A percentile compares a stretch with the other conserved stretches of the same genome.
Conservation (phyloP, 345 rosid genomes). For the Syzygium jambos region DNA sequence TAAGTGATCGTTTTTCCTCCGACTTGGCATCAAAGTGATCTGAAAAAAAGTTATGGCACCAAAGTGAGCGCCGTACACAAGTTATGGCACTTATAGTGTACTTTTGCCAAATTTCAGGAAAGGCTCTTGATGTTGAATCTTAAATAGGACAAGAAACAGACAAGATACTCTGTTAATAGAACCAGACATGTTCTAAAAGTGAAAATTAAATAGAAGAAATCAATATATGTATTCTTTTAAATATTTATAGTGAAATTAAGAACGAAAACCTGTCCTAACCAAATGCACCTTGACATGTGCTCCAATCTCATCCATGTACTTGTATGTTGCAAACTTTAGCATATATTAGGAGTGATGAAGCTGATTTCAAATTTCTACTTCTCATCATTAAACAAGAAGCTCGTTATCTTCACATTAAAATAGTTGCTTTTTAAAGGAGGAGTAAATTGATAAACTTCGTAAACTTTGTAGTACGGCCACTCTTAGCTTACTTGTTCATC, state of each 20-base stretch:
- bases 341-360: not conserved
- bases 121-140: not conserved
- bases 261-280: not conserved
- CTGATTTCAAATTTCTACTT: not conserved
- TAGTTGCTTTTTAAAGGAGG: conserved; percentile 13
- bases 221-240: not conserved
- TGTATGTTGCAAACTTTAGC: not conserved
- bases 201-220: not conserved
- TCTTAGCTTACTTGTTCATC: too few relatives aligned
- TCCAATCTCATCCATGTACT: not conserved
- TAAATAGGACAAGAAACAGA: not conserved
- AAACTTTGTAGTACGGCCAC: too few relatives aligned
- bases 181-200: not conserved
- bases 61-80: too few relatives aligned
- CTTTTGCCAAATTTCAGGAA: not conserved
- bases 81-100: too few relatives aligned
- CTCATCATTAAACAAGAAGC: not conserved
- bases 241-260: not conserved
- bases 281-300: not conserved
- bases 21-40: too few relatives aligned
- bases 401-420: not conserved
- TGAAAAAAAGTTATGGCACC: too few relatives aligned
- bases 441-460: not conserved
- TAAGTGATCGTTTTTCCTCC: too few relatives aligned
- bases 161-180: not conserved